These are phyloP conservation scores for Penicillium sp. DNA, from an alignment of 2,329 filamentous ascomycete species.

Conservation along the genomic window DNA sequence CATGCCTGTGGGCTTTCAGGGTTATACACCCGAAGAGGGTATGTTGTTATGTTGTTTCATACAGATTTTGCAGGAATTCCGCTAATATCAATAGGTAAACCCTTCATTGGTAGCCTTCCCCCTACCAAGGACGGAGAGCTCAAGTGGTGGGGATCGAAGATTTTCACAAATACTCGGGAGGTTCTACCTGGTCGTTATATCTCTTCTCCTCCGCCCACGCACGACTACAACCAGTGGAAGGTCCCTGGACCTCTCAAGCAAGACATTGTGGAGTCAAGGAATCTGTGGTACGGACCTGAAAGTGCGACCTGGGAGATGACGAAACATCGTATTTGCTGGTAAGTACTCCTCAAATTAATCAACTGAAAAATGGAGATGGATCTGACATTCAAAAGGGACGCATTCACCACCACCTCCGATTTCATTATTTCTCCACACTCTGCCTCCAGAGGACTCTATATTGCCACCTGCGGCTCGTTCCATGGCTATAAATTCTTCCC, in stretches of 20 bases:
- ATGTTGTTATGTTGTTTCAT: conserved; percentile 5
- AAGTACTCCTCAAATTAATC: conserved; percentile 30
- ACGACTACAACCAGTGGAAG: conserved; percentile 62
- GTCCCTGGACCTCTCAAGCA: conserved; percentile 54
- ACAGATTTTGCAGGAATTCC: not conserved
- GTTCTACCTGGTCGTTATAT: conserved; percentile 52
- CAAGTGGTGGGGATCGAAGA: conserved; percentile 61
- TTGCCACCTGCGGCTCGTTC: conserved; percentile 38
- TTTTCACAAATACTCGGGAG: conserved; percentile 56
- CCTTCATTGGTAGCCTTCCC: conserved; percentile 57
- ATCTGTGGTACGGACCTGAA: conserved; percentile 58
- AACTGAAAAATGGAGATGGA: not conserved
- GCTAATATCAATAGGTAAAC: conserved; percentile 40
- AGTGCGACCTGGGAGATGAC: conserved; percentile 56
- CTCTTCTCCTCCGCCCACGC: conserved; percentile 53
- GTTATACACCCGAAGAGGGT: conserved; percentile 40
- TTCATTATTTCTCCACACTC: conserved; percentile 49
- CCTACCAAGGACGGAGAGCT: conserved; percentile 47
- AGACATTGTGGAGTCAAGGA: conserved; percentile 56
- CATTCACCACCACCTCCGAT: conserved; percentile 57
- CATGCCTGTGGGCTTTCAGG: conserved; percentile 48
- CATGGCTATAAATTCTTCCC: conserved; percentile 33
- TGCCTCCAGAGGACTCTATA: conserved; percentile 40
- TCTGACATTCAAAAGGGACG: conserved; percentile 52
- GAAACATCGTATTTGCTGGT: conserved; percentile 66